Base-by-base conservation (phyloP, 129 eudicot species). In the Dittrichia graveolens region DNA sequence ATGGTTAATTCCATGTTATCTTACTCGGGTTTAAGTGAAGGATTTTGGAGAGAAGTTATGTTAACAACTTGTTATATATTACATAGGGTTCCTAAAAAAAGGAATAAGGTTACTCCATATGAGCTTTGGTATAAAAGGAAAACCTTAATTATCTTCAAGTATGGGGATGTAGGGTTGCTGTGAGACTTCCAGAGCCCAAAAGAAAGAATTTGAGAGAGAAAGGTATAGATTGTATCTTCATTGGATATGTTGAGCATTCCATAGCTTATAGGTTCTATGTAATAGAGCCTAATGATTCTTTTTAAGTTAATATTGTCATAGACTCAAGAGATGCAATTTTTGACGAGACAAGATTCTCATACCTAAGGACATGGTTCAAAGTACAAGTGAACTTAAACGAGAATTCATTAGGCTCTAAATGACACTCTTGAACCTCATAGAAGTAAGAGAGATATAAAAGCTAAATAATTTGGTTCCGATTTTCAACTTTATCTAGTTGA, bases 401-500 rank as follows among this genome's bases (percentile, higher is more conserved):
- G 6, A 49, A 49, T 4, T 24, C 31, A 24, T 2, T 0, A 16
- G 7, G 5, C 56, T 34, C 56, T 13, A 6, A 11, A 24, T 24
- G 5, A 34, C 5, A 34, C 66, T 5, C 2, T 8, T 44, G 52
- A 40, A 41, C 69, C 69, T 13, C 6, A 34, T 4, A 64, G 35
- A 64, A 41, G 69, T 64, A 15, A 13, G 5, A 64, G 69, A 64
- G 52, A 35, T 4, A 64, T 34, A 18, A 64, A 40, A 64, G 4
- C 52, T 2, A 64, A 64, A 12, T 64, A 52, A 2, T 40, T 4
- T 64, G 52, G 69, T 39, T 41, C 16, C 13, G 69, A 64, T 41
- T 64, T 64, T 41, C 69, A 64, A 64, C 50, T 64, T 1, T 64
- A 64, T n/a, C 9, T 64, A 14, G 52, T 64, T 35, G 67, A 61